Evolutionary conservation across 1,284 basidiomycete genomes (phyloP), one percentile per base, ranked within the genome.

Genomic region (Ceratobasidium papillatum): DNA sequence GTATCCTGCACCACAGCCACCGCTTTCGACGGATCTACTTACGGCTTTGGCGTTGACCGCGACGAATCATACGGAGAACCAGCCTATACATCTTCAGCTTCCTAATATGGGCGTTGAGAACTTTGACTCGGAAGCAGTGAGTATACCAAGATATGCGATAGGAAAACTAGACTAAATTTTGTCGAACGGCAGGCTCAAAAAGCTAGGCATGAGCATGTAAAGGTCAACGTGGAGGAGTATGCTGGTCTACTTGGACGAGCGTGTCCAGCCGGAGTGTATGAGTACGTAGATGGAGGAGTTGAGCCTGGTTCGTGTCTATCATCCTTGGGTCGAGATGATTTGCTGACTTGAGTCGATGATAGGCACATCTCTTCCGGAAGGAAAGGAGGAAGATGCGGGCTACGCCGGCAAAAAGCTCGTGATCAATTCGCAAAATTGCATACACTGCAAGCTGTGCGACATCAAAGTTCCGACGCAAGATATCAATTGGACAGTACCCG

Each of bases 191-290:
- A 86, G 74, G 79, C 82, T 2, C 87, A 88, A 25, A 84, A 84
- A 68, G 83, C 87, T 58, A 82, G 87, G 59, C 80, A 82, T 54
- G 84, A 87, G 38, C 98, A 99, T 82, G 92, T 95, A 3, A 83
- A 88, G 78, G 84, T 84, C 72, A 99, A 99, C 81, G 89, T 93
- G 0, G 85, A 85, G 22, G 89, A 94, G 78, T 99, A 90, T 80
- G 97, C 92, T 1, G 95, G 96, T 19, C 84, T 98, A 34, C 86
- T 99, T 30, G 94, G 92, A 1, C 87, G 91, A 8, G 96, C 92
- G 19, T 99, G 98, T 83, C 98, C 97, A 0, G 98, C 98, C 0
- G 94, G 91, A 2, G 98, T 99, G 36, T 99, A 99, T 83, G 97
- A 99, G 84, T 99, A 99, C 81, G 92, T 97, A 17, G 91, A 91